Evolutionary conservation across 208 protist genomes (phyloP), one percentile per base, ranked within the genome.

Genomic region (Wallacemonas sp.): DNA sequence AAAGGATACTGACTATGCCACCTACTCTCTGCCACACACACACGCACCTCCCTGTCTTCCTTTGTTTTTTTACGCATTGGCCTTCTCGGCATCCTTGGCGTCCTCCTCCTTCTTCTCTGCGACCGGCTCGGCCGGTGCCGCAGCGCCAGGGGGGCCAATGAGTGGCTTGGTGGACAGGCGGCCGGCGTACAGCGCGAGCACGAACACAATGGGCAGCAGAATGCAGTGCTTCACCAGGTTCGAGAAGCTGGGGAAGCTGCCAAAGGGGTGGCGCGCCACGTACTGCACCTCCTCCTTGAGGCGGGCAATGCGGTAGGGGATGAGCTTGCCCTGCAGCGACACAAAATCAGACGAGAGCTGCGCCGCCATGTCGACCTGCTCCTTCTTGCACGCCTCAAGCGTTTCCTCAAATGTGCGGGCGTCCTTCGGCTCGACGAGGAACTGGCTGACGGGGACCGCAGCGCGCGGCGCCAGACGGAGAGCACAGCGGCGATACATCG

Each of bases 301-400:
- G 1, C 87, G 83, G 24, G 78, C 81, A 44, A 93, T 72, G 67
- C 87, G 87, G 70, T 93, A 93, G 49, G 77, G 77, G 33, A 93
- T 38, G 16, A 93, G 72, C 74, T 81, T 81, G 6, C 70, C 72
- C 68, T 93, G 87, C 5, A 93, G 52, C 16, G 79, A 60, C 61
- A 85, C 61, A 65, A 93, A 93, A 23, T 90, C 82, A 38, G 76
- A 83, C 39, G 66, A 85, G 38, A 88, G 80, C 64, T 71, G 65
- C 34, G 76, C 87, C 8, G 87, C 83, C 81, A 89, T 85, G 62
- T 93, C 87, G 9, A 74, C 78, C 54, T 83, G 76, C 56, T 82
- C 77, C 21, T 66, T 70, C 21, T 80, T 65, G 76, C 80, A 89
- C 32, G 68, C 65, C 49, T 62, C 80, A 26, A 89, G 52, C 5